These are phyloP conservation scores for Pleurotus tuoliensis DNA, from an alignment of 768 basidiomycete genomes.

Conservation along the genomic window DNA sequence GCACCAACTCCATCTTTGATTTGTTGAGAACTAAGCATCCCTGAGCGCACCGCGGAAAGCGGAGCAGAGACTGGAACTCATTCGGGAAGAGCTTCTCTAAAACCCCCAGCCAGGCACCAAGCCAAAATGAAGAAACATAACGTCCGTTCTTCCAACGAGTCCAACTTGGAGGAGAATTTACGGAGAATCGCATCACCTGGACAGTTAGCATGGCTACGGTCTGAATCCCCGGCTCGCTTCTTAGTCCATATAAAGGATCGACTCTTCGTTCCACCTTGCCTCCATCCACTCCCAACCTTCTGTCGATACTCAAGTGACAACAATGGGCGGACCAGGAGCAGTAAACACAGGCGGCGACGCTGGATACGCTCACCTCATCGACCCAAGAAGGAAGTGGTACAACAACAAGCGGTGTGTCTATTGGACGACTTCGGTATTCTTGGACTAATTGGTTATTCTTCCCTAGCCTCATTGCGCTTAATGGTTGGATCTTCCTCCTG, in stretches of 20 bases:
- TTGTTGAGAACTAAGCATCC: neutral
- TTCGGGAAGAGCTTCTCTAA: neutral
- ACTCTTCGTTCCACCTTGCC: conserved; percentile 18
- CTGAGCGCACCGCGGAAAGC: too few relatives aligned
- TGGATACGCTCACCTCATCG: conserved; percentile 51
- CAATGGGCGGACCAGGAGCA: conserved; percentile 53
- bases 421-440: neutral
- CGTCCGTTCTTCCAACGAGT: neutral
- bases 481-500: conserved; percentile 70
- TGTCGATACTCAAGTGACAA: conserved; percentile 21
- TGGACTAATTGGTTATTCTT: neutral
- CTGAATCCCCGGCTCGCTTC: conserved; percentile 12
- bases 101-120: neutral
- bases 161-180: conserved; percentile 27
- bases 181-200: conserved; percentile 38
- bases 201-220: conserved; percentile 18
- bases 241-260: conserved; percentile 27
- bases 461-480: conserved; percentile 53
- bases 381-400: conserved; percentile 71
- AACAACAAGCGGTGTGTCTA: conserved; percentile 63
- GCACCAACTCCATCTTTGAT: neutral
- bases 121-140: conserved; percentile 7
- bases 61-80: neutral
- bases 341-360: conserved; percentile 26
- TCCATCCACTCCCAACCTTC: conserved; percentile 27